Base-by-base conservation (phyloP, 192 early-diverging fungal genomes). In the Coemansia sp. region DNA sequence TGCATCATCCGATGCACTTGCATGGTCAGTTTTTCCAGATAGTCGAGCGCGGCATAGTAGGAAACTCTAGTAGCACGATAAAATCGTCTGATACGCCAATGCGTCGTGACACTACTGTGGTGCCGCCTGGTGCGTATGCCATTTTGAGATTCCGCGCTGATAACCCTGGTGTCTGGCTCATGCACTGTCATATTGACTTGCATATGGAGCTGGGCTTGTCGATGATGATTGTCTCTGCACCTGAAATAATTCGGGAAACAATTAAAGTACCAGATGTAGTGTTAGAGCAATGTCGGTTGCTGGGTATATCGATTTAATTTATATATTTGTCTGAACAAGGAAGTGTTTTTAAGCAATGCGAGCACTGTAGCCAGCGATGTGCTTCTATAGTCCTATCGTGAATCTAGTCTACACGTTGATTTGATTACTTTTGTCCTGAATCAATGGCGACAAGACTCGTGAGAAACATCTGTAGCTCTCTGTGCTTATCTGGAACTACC, bases 11-110 rank as follows among this genome's bases (percentile, higher is more conserved):
- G 73, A 86, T 95, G 86, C 94, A 95, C 81, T 69, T 95, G 49
- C 94, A 95, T 78, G 94, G 94, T 7, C 91, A 95, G 75, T 77
- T 78, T 14, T 95, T 95, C 87, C 90, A 93, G 70, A 85, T 95
- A 52, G 87, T 90, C 49, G 85, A 82, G 61, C 85, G 85, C 28
- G 85, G 88, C 68, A 58, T 68, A 11, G 80, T 87, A 28, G 89
- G 87, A 61, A 71, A 84, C 59, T 69, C 80, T 1, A 42, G 50
- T 3, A 64, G 67, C 62, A 62, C 70, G 7, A 33, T 76, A 64
- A 33, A 50, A 50, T 52, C 74, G 30, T 58, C 75, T 35, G 50
- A 76, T 10, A 52, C 67, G 63, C 72, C 84, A 42, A 70, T 88
- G 52, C 86, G 89, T 42, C 86, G 94, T 58, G 94, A 96, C 70